Evolutionary conservation across 1,139 yeast genomes (phyloP).

Genomic region (Yamadazyma dushanensis): DNA sequence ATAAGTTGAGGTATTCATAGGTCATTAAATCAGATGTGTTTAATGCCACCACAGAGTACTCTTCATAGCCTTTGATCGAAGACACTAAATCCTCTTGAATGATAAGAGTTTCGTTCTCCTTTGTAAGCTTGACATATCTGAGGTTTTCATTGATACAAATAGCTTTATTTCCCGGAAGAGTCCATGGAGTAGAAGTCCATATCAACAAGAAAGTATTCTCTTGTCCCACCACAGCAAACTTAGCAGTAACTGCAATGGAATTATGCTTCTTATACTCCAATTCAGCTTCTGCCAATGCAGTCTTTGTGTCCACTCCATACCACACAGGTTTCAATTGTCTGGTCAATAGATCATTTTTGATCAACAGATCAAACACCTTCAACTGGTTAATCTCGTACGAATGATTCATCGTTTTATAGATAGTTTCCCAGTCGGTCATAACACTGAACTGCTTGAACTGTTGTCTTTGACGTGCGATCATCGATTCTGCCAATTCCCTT

Average conservation of each 20-base stretch:
- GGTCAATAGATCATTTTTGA: conserved; percentile 66
- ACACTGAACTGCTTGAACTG: conserved; percentile 73
- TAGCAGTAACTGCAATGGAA: conserved; percentile 71
- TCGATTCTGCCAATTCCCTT: conserved; percentile 60
- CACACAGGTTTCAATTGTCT: conserved; percentile 93
- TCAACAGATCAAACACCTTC: conserved; percentile 63
- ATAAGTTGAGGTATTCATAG: conserved; percentile 52
- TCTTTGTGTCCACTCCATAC: conserved; percentile 94
- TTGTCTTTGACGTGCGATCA: conserved; percentile 61
- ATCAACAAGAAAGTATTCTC: conserved; percentile 43
- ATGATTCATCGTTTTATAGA: conserved; percentile 72
- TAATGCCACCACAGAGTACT: conserved; percentile 20
- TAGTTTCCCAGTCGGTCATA: conserved; percentile 76
- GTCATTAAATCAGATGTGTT: conserved; percentile 49
- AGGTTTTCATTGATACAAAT: conserved; percentile 67
- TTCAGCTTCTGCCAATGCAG: conserved; percentile 97
- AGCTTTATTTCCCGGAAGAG: conserved; percentile 84
- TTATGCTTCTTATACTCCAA: conserved; percentile 80
- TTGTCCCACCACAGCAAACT: conserved; percentile 35
- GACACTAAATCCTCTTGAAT: conserved; percentile 50
- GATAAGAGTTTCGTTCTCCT: conserved; percentile 42
- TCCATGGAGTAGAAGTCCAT: conserved; percentile 99
- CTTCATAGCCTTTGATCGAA: conserved; percentile 37
- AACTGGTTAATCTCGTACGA: conserved; percentile 76
- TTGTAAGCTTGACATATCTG: conserved; percentile 53